Conservation (phyloP, 176 grass and related monocot genomes). For the Bromus sterilis region DNA sequence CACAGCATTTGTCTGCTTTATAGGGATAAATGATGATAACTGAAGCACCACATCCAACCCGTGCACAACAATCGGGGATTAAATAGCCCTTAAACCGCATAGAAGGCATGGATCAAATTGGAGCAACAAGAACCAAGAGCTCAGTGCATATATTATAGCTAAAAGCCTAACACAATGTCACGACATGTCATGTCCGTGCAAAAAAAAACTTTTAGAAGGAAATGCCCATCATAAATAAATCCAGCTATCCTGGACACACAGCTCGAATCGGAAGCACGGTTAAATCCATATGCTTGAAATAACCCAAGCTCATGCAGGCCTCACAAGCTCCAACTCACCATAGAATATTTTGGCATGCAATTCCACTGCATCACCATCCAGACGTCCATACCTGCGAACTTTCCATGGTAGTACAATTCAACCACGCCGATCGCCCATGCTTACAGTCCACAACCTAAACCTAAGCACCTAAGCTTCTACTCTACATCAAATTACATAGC, state of each 20-base stretch:
- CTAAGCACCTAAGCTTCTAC: background rate
- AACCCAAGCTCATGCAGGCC: background rate
- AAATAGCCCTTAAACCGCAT: background rate
- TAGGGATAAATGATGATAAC: background rate
- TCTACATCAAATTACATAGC: background rate
- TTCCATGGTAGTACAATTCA: background rate
- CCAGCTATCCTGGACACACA: background rate
- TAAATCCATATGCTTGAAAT: conserved; percentile 11
- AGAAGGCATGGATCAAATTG: background rate
- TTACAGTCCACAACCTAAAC: background rate
- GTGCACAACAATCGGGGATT: background rate
- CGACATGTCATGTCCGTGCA: background rate
- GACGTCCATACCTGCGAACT: background rate
- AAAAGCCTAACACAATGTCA: background rate
- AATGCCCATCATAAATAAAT: background rate
- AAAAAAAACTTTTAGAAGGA: background rate
- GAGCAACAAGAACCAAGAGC: background rate
- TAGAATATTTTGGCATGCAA: background rate
- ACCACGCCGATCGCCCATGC: background rate
- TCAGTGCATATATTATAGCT: background rate
- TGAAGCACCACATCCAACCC: background rate
- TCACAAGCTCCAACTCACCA: background rate
- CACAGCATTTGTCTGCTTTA: background rate
- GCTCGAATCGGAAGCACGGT: background rate
- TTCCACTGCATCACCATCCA: background rate